These are phyloP conservation scores for Xylaria sp. DNA, from an alignment of 2,329 filamentous ascomycete genomes.

Conservation along the genomic window DNA sequence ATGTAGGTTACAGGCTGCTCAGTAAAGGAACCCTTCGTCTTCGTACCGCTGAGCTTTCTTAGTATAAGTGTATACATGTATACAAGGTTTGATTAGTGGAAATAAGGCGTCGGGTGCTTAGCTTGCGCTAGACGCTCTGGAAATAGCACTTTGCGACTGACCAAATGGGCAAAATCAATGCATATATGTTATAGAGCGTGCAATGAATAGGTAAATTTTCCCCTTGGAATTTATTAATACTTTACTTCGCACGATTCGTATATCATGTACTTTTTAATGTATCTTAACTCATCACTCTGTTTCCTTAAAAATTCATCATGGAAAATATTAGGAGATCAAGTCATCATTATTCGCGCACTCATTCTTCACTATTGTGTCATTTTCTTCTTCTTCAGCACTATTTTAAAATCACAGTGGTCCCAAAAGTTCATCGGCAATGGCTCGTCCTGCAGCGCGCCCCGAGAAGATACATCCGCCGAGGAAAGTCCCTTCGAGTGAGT, in stretches of 20 bases:
- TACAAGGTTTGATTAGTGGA: neutral
- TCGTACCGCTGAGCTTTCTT: neutral
- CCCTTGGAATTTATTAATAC: too few relatives aligned
- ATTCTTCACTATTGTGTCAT: neutral
- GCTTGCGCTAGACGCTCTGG: neutral
- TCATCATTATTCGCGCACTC: neutral
- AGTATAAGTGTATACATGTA: neutral
- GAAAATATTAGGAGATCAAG: neutral
- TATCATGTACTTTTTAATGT: too few relatives aligned
- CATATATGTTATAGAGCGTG: too few relatives aligned
- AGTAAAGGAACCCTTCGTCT: neutral
- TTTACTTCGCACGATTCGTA: too few relatives aligned
- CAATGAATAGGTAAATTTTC: too few relatives aligned
- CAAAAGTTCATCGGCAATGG: conserved; percentile 61
- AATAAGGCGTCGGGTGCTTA: too few relatives aligned
- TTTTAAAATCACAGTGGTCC: conserved; percentile 27
- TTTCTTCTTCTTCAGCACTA: neutral
- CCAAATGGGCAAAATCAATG: neutral
- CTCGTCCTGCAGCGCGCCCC: conserved; percentile 65
- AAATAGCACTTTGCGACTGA: neutral
- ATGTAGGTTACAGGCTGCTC: neutral
- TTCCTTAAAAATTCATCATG: neutral
- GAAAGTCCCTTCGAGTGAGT: conserved; percentile 71
- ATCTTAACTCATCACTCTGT: too few relatives aligned
- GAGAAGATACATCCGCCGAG: conserved; percentile 73